Percentiles rank a stretch among this genome's conserved stretches.
phyloP scores from a whole-genome alignment of 2,329 filamentous ascomycete genomes.

The Lasiodiplodia sp. region DNA sequence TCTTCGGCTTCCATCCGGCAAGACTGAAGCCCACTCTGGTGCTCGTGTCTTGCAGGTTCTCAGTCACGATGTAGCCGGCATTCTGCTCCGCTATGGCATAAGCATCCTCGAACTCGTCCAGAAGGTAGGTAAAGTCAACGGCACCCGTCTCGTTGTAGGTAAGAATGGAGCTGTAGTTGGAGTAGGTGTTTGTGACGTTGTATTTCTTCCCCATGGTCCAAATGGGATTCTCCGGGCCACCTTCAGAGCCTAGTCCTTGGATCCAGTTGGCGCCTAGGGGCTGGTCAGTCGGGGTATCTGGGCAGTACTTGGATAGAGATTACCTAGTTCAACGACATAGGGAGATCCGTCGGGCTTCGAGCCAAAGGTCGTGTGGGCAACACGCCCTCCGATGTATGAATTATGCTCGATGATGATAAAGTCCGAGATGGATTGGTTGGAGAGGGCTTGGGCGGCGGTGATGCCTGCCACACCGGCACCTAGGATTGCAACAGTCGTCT shows the following conservation, averaged over 20 bases:
- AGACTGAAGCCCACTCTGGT: conserved; percentile 65
- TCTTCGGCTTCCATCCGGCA: conserved; percentile 68
- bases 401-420: conserved; percentile 72
- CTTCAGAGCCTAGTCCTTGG: conserved; percentile 50
- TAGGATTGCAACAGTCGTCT: conserved; percentile 45
- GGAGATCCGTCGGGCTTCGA: conserved; percentile 56
- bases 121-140: conserved; percentile 58
- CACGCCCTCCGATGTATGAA: conserved; percentile 67
- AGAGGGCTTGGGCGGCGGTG: conserved; percentile 68
- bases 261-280: conserved; percentile 69
- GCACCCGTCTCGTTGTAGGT: conserved; percentile 68
- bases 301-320: background rate
- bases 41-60: conserved; percentile 69
- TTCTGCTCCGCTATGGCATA: conserved; percentile 57
- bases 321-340: conserved; percentile 64
- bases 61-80: conserved; percentile 63
- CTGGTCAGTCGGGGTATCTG: background rate
- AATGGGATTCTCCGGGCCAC: conserved; percentile 64
- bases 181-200: conserved; percentile 62
- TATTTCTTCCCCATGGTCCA: conserved; percentile 68
- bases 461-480: conserved; percentile 70
- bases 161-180: conserved; percentile 64
- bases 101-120: conserved; percentile 60
- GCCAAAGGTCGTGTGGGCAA: conserved; percentile 66
- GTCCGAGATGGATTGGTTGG: conserved; percentile 67